Evolutionary conservation across 805 yeast species (phyloP), one percentile per base, ranked within the genome.

Genomic region (Sporopachydermia quercuum): DNA sequence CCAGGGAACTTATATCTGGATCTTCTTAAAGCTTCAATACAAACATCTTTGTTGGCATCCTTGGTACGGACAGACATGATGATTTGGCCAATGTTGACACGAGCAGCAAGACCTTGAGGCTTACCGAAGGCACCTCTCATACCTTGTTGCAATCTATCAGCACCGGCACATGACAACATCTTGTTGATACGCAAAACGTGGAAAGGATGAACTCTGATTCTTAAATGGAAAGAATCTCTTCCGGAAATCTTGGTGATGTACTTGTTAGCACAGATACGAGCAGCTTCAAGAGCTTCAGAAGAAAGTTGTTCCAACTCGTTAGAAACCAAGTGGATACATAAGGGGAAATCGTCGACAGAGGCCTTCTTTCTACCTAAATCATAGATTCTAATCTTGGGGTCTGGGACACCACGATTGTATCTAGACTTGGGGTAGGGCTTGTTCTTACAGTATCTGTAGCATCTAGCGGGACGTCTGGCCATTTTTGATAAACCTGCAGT

Each of bases 51-150:
- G 95, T 86, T 87, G 62, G 78, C 70, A 72, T 91, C 98, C 78
- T 81, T 89, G 71, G 96, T 83, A 78, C 98, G 89, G 68, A 85
- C 85, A 54, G 97, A 89, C 74, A 91, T 78, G 66, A 91, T 78
- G 67, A 91, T 79, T 76, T 91, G 98, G 65, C 98, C 98, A 70
- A 91, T 91, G 74, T 73, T 73, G 67, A 91, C 97, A 71, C 98
- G 86, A 61, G 98, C 98, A 60, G 97, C 98, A 63, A 86, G 76
- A 78, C 98, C 98, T 62, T 87, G 96, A 62, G 98, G 98, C 78
- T 91, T 91, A 86, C 98, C 98, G 97, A 97, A 91, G 66, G 98
- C 98, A 78, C 94, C 94, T 85, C 98, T 89, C 98, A 91, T 91
- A 87, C 98, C 98, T 76, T 91, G 97, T 77, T 91, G 98, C 74